These are phyloP conservation scores for Yarrowia sp. DNA, from an alignment of 805 yeast species.

Conservation along the genomic window DNA sequence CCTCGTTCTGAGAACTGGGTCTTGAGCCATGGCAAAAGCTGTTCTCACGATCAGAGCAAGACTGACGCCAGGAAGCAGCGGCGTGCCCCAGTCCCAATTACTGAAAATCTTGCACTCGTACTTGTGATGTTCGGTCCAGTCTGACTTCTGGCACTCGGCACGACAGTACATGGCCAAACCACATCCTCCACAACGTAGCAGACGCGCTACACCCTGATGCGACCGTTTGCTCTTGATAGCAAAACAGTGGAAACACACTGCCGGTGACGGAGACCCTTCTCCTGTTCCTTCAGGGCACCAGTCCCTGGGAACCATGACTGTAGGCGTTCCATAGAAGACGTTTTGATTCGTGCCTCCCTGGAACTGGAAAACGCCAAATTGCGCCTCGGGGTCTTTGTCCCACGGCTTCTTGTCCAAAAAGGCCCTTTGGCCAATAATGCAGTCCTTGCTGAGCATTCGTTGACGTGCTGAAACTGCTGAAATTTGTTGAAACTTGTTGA, in stretches of 20 bases:
- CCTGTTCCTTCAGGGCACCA: constrained; percentile 33
- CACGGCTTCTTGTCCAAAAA: constrained; percentile 9
- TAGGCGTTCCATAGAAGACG: constrained; percentile 23
- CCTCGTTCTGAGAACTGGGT: constrained; percentile 1
- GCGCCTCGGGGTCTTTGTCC: constrained; percentile 26
- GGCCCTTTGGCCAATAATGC: constrained; percentile 32
- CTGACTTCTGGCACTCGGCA: constrained; percentile 28
- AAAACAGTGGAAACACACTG: constrained; percentile 34
- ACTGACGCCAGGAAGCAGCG: constrained; percentile 22
- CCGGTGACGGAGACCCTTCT: constrained; percentile 28
- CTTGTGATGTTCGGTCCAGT: constrained; percentile 35
- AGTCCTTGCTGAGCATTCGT: constrained; percentile 35
- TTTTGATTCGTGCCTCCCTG: constrained; percentile 9
- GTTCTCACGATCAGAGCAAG: constrained; percentile 29
- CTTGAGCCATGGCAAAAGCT: constrained; percentile 29
- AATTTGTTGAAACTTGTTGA: not conserved
- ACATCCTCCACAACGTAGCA: constrained; percentile 36
- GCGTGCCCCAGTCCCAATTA: constrained; percentile 18
- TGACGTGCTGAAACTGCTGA: constrained; percentile 8
- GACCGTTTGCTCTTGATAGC: constrained; percentile 35
- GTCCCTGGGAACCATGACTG: constrained; percentile 30
- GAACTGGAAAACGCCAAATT: constrained; percentile 32
- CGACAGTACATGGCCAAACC: constrained; percentile 38
- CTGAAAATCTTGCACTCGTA: constrained; percentile 33
- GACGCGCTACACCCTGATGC: constrained; percentile 30